These are phyloP conservation scores for Metarhizium robertsii DNA, from an alignment of 2,329 filamentous ascomycete species.

Conservation along the genomic window DNA sequence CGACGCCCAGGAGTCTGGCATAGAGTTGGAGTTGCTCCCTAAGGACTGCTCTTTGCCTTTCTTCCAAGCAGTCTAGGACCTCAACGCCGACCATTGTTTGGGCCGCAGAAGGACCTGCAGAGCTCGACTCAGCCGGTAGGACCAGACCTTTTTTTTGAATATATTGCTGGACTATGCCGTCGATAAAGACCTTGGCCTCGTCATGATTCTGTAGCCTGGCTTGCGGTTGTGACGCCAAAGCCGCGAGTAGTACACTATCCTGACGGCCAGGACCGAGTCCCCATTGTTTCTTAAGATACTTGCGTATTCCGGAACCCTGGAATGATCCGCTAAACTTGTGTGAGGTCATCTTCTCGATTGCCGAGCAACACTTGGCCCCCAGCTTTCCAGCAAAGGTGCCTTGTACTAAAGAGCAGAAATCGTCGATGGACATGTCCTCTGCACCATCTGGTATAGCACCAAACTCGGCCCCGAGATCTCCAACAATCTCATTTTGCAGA, in stretches of 20 bases:
- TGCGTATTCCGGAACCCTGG: neutral
- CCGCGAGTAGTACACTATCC: neutral
- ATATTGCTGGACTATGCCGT: neutral
- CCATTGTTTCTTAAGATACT: neutral
- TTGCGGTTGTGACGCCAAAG: neutral
- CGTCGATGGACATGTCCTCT: neutral
- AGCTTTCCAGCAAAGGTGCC: neutral
- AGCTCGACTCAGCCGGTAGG: neutral
- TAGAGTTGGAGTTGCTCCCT: neutral
- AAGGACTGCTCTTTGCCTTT: neutral
- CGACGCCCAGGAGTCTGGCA: too few species aligned
- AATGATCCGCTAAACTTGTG: neutral
- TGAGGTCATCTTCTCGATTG: neutral
- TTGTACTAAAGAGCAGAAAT: neutral
- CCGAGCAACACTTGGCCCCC: too few species aligned
- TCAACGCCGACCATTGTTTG: neutral
- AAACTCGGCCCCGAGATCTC: neutral
- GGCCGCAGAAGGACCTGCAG: too few species aligned
- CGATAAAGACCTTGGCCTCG: neutral
- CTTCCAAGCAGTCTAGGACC: neutral
- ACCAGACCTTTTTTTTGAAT: neutral
- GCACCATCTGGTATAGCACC: neutral
- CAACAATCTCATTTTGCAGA: neutral
- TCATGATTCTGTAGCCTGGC: neutral
- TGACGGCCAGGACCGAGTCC: neutral